These are phyloP conservation scores for Euryodendron excelsum DNA, from an alignment of 148 eudicot genomes.

Conservation along the genomic window DNA sequence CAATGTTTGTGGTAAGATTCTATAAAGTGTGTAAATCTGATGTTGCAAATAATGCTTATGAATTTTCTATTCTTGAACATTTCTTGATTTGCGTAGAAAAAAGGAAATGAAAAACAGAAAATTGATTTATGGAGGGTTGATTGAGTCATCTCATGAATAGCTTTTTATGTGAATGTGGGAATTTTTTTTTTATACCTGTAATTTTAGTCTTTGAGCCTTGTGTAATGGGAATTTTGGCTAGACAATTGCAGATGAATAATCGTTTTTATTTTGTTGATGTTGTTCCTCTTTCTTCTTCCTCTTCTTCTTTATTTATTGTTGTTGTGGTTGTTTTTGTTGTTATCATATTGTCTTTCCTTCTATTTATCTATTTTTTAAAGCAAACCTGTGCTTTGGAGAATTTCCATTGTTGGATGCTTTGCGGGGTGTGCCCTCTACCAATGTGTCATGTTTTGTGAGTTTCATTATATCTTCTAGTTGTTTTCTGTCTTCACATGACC, in stretches of 20 bases:
- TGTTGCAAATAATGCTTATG: slow-evolving; percentile 22
- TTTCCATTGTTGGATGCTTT: not conserved
- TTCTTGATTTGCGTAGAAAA: not conserved
- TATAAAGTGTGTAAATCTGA: slow-evolving; percentile 9
- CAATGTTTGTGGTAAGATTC: not conserved
- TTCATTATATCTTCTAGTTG: no score
- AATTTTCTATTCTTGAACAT: not conserved
- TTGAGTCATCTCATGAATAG: not conserved
- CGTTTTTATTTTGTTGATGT: not conserved
- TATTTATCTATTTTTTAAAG: not conserved
- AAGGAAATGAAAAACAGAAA: not conserved
- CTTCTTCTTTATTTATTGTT: not conserved
- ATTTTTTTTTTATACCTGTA: not conserved
- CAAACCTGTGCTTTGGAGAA: not conserved
- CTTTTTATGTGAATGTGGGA: not conserved
- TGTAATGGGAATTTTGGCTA: not conserved
- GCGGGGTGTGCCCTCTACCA: not conserved
- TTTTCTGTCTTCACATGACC: no score
- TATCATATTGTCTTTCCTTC: not conserved
- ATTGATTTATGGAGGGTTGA: not conserved
- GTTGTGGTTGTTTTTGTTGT: not conserved
- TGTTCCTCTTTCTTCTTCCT: not conserved
- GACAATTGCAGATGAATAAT: not conserved
- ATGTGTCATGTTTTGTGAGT: no score
- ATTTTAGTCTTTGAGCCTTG: not conserved